Evolutionary conservation across 352 stramenopile genomes (phyloP), one percentile per base, ranked within the genome.

Genomic region (Pelagophyceae sp.): DNA sequence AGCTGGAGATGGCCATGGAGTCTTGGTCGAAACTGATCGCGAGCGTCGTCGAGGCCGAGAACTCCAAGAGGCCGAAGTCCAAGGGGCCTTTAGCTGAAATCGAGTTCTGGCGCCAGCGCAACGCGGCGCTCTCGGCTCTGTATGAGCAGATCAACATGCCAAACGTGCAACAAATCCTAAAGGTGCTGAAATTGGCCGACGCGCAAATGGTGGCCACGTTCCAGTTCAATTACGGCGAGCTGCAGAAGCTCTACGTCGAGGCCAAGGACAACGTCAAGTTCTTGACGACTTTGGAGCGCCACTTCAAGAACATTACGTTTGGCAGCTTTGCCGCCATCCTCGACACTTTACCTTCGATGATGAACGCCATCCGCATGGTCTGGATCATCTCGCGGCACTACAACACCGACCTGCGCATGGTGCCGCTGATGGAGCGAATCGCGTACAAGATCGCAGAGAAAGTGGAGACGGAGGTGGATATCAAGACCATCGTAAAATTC

Each of bases 341-440:
- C 0, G 93, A 98, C 72, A 97, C 92, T 37, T 78, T 98, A 6
- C 91, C 89, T 31, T 95, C 91, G 0, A 97, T 98, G 93, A 96
- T 98, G 89, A 97, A 96, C 76, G 92, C 92, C 0, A 95, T 98
- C 61, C 89, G 91, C 0, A 98, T 98, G 93, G 92, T 98, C 19
- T 98, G 94, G 94, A 96, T 97, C 79, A 97, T 98, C 69, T 98
- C 93, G 32, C 83, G 94, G 0, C 93, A 98, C 78, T 98, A 97
- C 85, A 98, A 98, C 79, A 97, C 91, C n/a, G 94, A 98, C 72
- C 92, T 51, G 19, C 67, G 67, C 20, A 97, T 98, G 91, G 90
- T 96, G 54, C 92, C 92, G 20, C 85, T 98, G 19, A 97, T 98
- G 93, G 93, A 97, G 82, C 87, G 93, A 6, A 97, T 98, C 65